Conservation (phyloP, 257 asterid genomes). For the Scutellaria minor region DNA sequence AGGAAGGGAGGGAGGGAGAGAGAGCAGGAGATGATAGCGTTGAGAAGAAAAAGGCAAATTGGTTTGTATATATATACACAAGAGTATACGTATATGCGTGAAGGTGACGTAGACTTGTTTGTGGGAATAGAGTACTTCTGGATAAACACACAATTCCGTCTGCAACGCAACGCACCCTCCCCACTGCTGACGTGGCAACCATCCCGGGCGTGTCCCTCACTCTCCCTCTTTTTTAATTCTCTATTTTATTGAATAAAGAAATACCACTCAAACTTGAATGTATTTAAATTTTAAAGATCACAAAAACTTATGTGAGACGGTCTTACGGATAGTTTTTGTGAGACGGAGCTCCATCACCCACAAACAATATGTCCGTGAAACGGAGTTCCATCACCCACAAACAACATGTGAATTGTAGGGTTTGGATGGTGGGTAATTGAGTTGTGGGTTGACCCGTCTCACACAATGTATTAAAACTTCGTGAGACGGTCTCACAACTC, state of each 20-base stretch:
- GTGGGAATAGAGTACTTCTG: slow-evolving; percentile 22
- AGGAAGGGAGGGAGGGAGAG: not conserved
- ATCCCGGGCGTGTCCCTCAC: slow-evolving; percentile 29
- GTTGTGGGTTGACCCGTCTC: too few relatives aligned
- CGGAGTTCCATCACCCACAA: too few relatives aligned
- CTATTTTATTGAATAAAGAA: too few relatives aligned
- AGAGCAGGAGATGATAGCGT: slow-evolving; percentile 29
- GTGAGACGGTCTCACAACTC: too few relatives aligned
- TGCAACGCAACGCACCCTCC: slow-evolving; percentile 12
- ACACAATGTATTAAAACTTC: too few relatives aligned
- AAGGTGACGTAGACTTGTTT: slow-evolving; percentile 32
- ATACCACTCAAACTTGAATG: not conserved
- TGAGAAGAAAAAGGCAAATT: slow-evolving; percentile 19
- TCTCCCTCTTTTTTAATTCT: not conserved
- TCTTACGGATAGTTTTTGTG: too few relatives aligned
- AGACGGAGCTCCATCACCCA: too few relatives aligned
- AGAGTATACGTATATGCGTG: slow-evolving; percentile 34
- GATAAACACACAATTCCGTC: slow-evolving; percentile 36
- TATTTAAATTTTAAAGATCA: too few relatives aligned
- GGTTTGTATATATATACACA: slow-evolving; percentile 13
- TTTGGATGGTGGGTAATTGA: too few relatives aligned
- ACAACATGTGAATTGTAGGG: too few relatives aligned
- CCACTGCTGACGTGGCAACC: slow-evolving; percentile 32
- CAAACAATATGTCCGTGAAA: too few relatives aligned
- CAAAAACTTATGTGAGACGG: too few relatives aligned